Conservation (phyloP, 192 early-diverging fungal species). For the Backusella liffmaniae region DNA sequence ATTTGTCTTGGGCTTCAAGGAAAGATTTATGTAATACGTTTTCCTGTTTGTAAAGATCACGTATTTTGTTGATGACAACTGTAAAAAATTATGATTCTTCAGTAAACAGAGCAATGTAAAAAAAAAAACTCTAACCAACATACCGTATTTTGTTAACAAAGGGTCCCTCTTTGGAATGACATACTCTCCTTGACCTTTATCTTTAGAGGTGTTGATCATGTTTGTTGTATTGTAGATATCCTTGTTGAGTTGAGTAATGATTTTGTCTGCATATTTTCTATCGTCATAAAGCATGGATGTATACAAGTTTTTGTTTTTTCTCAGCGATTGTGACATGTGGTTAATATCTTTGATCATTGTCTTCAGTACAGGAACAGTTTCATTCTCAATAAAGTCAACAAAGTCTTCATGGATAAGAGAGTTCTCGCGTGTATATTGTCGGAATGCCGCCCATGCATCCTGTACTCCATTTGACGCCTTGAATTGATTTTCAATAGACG, state of each 20-base stretch:
- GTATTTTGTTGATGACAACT: slow-evolving; percentile 22
- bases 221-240: slow-evolving; percentile 19
- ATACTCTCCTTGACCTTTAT: slow-evolving; percentile 24
- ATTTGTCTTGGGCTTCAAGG: slow-evolving; percentile 14
- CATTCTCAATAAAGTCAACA: slow-evolving; percentile 16
- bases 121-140: neutral
- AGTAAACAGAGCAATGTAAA: neutral
- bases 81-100: neutral
- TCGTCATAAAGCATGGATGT: slow-evolving; percentile 38
- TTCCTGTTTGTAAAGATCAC: slow-evolving; percentile 24
- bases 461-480: neutral
- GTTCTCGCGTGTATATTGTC: slow-evolving; percentile 12
- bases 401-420: slow-evolving; percentile 1
- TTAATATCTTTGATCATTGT: slow-evolving; percentile 46
- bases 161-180: slow-evolving; percentile 16
- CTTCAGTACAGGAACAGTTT: slow-evolving; percentile 25
- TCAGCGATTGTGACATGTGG: slow-evolving; percentile 33
- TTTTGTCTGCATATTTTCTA: slow-evolving; percentile 35
- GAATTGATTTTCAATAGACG: slow-evolving; percentile 7
- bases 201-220: neutral
- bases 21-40: slow-evolving; percentile 20
- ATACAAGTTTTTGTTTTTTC: slow-evolving; percentile 33
- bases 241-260: slow-evolving; percentile 32
- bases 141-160: slow-evolving; percentile 24
- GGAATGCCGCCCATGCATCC: slow-evolving; percentile 11